Base-by-base conservation (phyloP, 805 yeast species). In the Candida berthetii region DNA sequence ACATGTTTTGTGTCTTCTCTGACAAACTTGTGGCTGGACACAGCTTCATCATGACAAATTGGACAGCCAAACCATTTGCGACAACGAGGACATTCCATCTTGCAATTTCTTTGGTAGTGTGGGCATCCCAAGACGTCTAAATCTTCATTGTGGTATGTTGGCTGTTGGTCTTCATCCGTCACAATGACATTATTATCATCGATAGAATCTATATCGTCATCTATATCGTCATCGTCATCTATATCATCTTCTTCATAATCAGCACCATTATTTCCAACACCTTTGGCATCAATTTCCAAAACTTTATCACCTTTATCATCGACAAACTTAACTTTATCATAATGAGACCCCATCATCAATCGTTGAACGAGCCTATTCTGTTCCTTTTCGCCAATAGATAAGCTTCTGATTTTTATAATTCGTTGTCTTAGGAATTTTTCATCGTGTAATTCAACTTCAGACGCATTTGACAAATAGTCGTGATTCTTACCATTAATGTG, bases 51-150 rank as follows among this genome's bases (percentile, higher is more conserved):
- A 61, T 90, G 97, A 57, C 97, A 90, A 48, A 85, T 76, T 13
- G 96, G 73, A 62, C 97, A 90, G 2, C 86, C 64, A 49, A 68
- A 83, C 91, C 95, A 90, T 54, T 71, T 69, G 27, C 68, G 61
- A 55, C 97, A 90, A 3, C 71, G 70, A 11, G 83, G 72, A 56
- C 97, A 90, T 53, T 86, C 93, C 38, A 85, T 61, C 57, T 89
- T 88, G 64, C 96, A 88, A 45, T 82, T 81, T 28, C 95, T 66
- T 54, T 79, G 84, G 61, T 90, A 90, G 61, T 90, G 97, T 17
- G 64, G 65, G 57, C 97, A 90, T 3, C 97, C 97, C 24, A 82
- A 57, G 2, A 75, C 64, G 2, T 65, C 65, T 13, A 65, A 63
- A 11, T 62, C 62, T 25, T 60, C 52, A 48, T 72, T 69, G 50